A percentile compares a stretch with the other conserved stretches of the same genome.
Conservation (phyloP, 495 filamentous ascomycete genomes). For the Hypomontagnella submonticulosa region DNA sequence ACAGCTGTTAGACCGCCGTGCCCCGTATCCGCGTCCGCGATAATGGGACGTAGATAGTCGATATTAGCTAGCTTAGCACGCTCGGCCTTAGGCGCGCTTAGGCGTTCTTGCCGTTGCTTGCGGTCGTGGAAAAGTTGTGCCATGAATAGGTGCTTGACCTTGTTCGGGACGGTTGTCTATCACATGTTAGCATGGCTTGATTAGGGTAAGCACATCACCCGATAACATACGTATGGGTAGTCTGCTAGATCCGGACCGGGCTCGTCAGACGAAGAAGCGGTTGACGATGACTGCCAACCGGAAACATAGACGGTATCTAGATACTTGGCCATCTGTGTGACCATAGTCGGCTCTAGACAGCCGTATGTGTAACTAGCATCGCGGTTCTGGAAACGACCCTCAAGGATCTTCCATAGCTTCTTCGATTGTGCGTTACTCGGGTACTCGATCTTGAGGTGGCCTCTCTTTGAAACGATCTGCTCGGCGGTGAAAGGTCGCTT, state of each 20-base stretch:
- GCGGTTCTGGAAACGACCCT: conserved; percentile 83
- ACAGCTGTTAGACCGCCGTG: conserved; percentile 96
- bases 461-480: conserved; percentile 95
- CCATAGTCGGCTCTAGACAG: conserved; percentile 96
- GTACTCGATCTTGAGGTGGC: conserved; percentile 90
- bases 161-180: conserved; percentile 97
- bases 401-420: conserved; percentile 94
- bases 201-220: too few species aligned
- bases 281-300: conserved; percentile 98
- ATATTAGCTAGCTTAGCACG: conserved; percentile 80
- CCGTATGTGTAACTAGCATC: conserved; percentile 95
- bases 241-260: conserved; percentile 98
- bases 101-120: conserved; percentile 95
- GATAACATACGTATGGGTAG: conserved; percentile 85
- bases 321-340: conserved; percentile 99
- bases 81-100: conserved; percentile 78
- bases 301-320: conserved; percentile 98
- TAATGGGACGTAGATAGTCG: conserved; percentile 95
- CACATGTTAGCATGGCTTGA: neutral
- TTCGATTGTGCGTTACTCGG: conserved; percentile 87
- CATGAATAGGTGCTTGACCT: conserved; percentile 96
- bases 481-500: conserved; percentile 94
- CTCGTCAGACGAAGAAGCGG: conserved; percentile 92
- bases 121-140: conserved; percentile 99
- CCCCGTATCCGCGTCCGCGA: conserved; percentile 97